Evolutionary conservation across 2,329 filamentous ascomycete species (phyloP).

Genomic region (Xylariaceae sp.): DNA sequence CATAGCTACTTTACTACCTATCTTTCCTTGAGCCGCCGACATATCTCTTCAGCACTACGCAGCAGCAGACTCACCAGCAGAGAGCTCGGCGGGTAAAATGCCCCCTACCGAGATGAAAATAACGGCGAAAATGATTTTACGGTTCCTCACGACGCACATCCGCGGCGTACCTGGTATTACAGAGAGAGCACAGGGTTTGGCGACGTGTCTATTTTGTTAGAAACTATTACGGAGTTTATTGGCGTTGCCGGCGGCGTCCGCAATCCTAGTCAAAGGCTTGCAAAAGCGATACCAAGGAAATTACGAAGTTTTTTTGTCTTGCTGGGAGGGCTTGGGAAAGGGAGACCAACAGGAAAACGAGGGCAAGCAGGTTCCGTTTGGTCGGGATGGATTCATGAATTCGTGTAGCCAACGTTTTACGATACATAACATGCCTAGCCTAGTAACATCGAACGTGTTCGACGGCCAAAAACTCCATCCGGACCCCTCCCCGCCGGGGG

Average conservation of each 20-base stretch:
- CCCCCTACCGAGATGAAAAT: constrained; percentile 6
- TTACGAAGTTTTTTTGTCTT: constrained; percentile 12
- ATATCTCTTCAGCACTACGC: constrained; percentile 23
- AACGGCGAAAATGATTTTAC: constrained; percentile 25
- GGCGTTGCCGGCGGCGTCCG: constrained; percentile 32
- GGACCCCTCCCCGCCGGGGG: constrained; percentile 1
- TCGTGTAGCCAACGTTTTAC: constrained; percentile 27
- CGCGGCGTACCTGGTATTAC: constrained; percentile 26
- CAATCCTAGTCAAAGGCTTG: constrained; percentile 16
- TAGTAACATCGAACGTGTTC: constrained; percentile 13
- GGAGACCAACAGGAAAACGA: constrained; percentile 8
- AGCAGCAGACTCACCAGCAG: constrained; percentile 11
- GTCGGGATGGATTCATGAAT: constrained; percentile 11
- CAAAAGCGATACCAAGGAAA: constrained; percentile 29
- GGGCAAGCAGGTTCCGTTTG: constrained; percentile 9
- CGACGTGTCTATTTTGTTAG: constrained; percentile 19
- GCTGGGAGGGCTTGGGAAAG: constrained; percentile 9
- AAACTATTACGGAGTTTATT: constrained; percentile 28
- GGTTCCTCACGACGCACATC: constrained; percentile 26
- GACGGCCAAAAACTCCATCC: constrained; percentile 2
- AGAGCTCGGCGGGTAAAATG: constrained; percentile 5
- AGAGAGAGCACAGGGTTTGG: constrained; percentile 22
- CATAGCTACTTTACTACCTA: constrained; percentile 18
- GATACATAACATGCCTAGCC: constrained; percentile 21
- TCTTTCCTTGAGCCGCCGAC: constrained; percentile 14